Evolutionary conservation across 257 asterid species (phyloP).

Genomic region (Galeopsis tetrahit): DNA sequence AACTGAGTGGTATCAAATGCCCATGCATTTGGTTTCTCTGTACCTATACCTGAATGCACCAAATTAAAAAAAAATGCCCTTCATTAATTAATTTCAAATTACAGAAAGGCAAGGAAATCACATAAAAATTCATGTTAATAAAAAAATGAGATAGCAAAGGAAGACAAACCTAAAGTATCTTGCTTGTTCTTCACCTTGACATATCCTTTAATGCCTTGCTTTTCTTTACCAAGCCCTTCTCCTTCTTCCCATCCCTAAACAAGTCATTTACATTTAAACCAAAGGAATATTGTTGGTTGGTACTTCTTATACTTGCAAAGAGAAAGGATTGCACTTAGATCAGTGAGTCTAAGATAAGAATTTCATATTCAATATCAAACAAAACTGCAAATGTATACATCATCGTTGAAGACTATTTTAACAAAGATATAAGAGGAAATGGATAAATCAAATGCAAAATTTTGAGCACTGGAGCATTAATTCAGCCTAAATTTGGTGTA

Average conservation of each 20-base stretch:
- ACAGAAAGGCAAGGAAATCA: background rate
- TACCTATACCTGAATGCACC: conserved; percentile 70
- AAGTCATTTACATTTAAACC: background rate
- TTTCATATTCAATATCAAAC: background rate
- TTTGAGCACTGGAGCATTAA: background rate
- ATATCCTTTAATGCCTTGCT: conserved; percentile 96
- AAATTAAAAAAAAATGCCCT: conserved; percentile 17
- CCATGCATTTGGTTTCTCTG: conserved; percentile 83
- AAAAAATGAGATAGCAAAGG: background rate
- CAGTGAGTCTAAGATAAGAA: conserved; percentile 13
- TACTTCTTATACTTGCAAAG: conserved; percentile 1
- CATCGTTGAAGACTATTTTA: background rate
- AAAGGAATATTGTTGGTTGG: background rate
- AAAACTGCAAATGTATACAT: background rate
- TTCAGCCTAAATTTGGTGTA: background rate
- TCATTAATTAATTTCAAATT: background rate
- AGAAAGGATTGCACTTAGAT: background rate
- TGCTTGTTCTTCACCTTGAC: conserved; percentile 89
- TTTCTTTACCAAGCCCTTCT: conserved; percentile 95
- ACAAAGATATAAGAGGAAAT: background rate
- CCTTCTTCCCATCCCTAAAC: conserved; percentile 99
- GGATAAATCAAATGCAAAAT: background rate
- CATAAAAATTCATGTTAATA: background rate
- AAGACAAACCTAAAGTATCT: conserved; percentile 69
- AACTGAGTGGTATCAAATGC: conserved; percentile 97